These are phyloP conservation scores for Suzukiozyma palmioleophila DNA, from an alignment of 1,139 yeast species.

Conservation along the genomic window DNA sequence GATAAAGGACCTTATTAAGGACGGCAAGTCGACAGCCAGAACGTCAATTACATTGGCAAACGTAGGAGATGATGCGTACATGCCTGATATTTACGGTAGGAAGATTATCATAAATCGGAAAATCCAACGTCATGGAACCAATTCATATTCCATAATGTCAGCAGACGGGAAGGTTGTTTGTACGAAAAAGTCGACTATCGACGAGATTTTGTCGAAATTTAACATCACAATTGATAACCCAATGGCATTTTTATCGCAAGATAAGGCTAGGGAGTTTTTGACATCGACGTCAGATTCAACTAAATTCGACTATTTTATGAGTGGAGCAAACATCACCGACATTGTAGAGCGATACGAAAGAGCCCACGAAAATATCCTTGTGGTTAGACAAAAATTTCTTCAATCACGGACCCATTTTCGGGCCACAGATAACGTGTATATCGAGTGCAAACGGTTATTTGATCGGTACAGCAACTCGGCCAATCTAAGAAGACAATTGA, in stretches of 20 bases:
- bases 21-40: conserved; percentile 66
- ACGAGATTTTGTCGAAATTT: conserved; percentile 63
- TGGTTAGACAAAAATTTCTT: conserved; percentile 35
- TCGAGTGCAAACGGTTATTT: conserved; percentile 31
- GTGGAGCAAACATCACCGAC: conserved; percentile 69
- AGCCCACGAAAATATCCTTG: conserved; percentile 35
- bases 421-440: conserved; percentile 27
- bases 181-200: conserved; percentile 60
- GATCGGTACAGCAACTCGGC: conserved; percentile 40
- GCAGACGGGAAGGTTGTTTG: conserved; percentile 51
- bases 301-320: conserved; percentile 74
- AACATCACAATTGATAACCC: conserved; percentile 87
- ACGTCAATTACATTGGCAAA: conserved; percentile 58
- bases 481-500: conserved; percentile 39
- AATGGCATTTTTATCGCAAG: conserved; percentile 89
- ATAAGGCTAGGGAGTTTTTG: conserved; percentile 86
- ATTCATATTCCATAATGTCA: conserved; percentile 51
- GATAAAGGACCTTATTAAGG: conserved; percentile 67
- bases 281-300: conserved; percentile 67
- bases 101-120: conserved; percentile 68
- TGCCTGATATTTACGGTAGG: conserved; percentile 62
- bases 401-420: conserved; percentile 24
- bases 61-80: conserved; percentile 61
- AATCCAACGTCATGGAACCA: conserved; percentile 49
- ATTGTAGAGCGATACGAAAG: conserved; percentile 48